phyloP scores from a whole-genome alignment of 768 basidiomycete species.

The Amanita inopinata region DNA sequence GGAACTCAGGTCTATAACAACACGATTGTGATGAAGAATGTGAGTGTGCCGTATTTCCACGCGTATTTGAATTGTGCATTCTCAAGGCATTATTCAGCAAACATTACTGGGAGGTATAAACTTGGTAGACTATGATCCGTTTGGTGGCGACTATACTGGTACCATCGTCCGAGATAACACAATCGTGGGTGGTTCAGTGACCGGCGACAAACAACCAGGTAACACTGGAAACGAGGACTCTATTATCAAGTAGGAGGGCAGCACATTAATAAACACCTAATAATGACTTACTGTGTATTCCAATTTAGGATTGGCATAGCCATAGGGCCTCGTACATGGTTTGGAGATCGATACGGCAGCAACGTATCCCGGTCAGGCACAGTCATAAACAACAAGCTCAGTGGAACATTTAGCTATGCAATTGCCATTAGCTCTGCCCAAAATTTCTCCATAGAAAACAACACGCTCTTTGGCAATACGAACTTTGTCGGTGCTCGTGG shows the following conservation, averaged over 20 bases:
- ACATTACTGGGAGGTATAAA: conserved; percentile 72
- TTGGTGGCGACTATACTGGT: conserved; percentile 51
- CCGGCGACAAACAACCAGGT: conserved; percentile 26
- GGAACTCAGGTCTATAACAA: conserved; percentile 69
- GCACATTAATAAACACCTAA: too few species aligned
- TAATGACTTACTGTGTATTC: too few species aligned
- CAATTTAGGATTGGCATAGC: conserved; percentile 73
- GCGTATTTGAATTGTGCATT: conserved; percentile 1
- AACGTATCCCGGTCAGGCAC: conserved; percentile 45
- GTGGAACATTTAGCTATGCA: conserved; percentile 66
- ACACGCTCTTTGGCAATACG: conserved; percentile 55
- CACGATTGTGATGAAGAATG: conserved; percentile 62
- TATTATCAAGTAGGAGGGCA: conserved; percentile 56
- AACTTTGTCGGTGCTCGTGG: conserved; percentile 66
- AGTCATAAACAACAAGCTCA: conserved; percentile 47
- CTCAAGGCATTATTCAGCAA: conserved; percentile 28
- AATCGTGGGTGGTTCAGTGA: conserved; percentile 63
- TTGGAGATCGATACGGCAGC: conserved; percentile 40
- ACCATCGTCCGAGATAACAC: conserved; percentile 59
- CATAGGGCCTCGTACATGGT: conserved; percentile 72
- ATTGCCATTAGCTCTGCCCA: conserved; percentile 54
- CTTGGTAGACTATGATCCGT: conserved; percentile 65
- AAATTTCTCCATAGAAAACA: conserved; percentile 60
- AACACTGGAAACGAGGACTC: conserved; percentile 42
- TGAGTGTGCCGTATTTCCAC: conserved; percentile 21